Percentiles rank a stretch among this genome's conserved stretches.
These are phyloP conservation scores for Cladophialophora psammophila DNA, from an alignment of 2,329 filamentous ascomycete genomes.

Conservation along the genomic window DNA sequence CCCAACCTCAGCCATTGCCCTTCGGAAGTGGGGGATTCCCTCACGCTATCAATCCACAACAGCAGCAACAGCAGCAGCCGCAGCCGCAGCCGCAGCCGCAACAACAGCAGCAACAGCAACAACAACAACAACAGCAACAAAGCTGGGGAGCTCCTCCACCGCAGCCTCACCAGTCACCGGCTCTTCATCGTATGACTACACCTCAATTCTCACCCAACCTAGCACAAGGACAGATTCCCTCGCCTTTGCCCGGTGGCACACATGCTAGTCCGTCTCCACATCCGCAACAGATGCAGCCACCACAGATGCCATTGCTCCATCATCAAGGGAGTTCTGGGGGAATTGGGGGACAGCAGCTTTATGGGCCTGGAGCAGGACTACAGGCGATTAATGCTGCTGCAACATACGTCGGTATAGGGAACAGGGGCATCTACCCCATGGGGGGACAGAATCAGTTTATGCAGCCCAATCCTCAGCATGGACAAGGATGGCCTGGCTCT, in stretches of 20 bases:
- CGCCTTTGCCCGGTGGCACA: slow-evolving; percentile 35
- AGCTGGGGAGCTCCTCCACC: slow-evolving; percentile 71
- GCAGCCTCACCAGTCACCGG: slow-evolving; percentile 68
- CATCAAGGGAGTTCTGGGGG: slow-evolving; percentile 34
- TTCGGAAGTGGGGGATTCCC: slow-evolving; percentile 65
- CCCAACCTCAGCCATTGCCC: slow-evolving; percentile 56
- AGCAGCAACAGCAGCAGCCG: slow-evolving; percentile 63
- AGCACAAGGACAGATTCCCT: slow-evolving; percentile 39
- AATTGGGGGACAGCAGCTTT: slow-evolving; percentile 38
- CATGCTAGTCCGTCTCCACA: slow-evolving; percentile 38
- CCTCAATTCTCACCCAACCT: slow-evolving; percentile 39
- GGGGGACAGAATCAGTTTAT: slow-evolving; percentile 37
- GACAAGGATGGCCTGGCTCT: slow-evolving; percentile 37
- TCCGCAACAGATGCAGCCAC: slow-evolving; percentile 41
- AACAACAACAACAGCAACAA: slow-evolving; percentile 65
- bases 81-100: slow-evolving; percentile 65
- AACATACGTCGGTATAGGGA: slow-evolving; percentile 36
- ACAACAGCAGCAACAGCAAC: slow-evolving; percentile 69
- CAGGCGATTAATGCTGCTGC: slow-evolving; percentile 40
- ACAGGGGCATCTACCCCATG: slow-evolving; percentile 38
- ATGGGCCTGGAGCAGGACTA: slow-evolving; percentile 40
- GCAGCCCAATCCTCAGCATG: slow-evolving; percentile 37
- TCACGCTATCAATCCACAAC: slow-evolving; percentile 56
- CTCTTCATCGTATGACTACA: slow-evolving; percentile 50
- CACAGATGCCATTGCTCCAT: slow-evolving; percentile 40